Evolutionary conservation across 2,329 filamentous ascomycete genomes (phyloP), one percentile per base, ranked within the genome.

Genomic region (Fusarium tuaranense): DNA sequence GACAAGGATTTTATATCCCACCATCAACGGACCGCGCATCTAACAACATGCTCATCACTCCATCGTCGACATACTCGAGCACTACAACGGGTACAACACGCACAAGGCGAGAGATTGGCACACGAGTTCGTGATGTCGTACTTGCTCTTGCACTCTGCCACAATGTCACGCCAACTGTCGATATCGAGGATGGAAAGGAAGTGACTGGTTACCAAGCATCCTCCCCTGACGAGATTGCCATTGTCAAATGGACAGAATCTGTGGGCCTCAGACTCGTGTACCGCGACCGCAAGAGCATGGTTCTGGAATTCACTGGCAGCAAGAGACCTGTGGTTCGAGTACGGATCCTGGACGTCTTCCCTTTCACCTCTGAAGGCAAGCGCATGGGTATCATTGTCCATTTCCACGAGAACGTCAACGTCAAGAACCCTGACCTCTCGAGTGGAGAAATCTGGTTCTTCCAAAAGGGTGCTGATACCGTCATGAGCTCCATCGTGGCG

Each of bases 331-430:
- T 97, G 4, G 94, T 99, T 30, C 92, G 92, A 27, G 96, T 97
- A 30, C 92, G 92, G 65, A 97, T 99, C 59, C 88, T 98, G 5
- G 96, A 98, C 53, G 92, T 98, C 3, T 99, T 99, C 78, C 97
- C 97, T 0, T 99, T 99, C 81, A 99, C 97, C 0, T 98, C 95
- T 0, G 97, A 98, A 75, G 96, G 96, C 76, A 99, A 99, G 84
- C 92, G 97, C 63, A 99, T 99, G 97, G 97, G 97, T 12, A 96
- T 99, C 69, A 92, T 99, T 70, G 94, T 98, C 22, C 93, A 95
- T 76, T 98, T 98, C 79, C 88, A 92, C 32, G 89, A 92, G 16
- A 86, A 87, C 36, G 30, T 78, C 25, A 86, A 87, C 1, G 84
- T 88, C 2, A 81, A 88, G 4, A 86, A 88, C 2, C 84, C 86